Base-by-base conservation (phyloP, 2,329 filamentous ascomycete genomes). In the Remersonia thermophila region DNA sequence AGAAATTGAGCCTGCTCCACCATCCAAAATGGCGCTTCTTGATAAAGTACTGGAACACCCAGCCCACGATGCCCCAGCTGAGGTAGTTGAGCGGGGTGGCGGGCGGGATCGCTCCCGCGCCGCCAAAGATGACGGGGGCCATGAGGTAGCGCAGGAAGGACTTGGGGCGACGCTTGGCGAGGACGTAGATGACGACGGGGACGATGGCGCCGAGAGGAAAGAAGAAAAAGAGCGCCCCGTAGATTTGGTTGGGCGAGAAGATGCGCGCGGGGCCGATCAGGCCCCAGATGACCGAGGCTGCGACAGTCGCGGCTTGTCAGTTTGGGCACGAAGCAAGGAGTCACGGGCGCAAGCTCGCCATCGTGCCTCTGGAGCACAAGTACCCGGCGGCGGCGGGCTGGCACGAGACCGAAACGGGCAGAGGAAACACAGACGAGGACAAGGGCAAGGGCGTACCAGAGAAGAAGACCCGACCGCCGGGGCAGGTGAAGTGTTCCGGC, bases 41-140 rank as follows among this genome's bases (percentile, higher is more conserved):
- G 51, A 85, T 71, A 50, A 63, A 67, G 54, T 73, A 74, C 54
- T 85, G 80, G 63, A 84, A 85, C 23, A 80, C 43, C 47, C 73
- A 75, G 20, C 80, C 81, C 3, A 84, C 75, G 38, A 80, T 59
- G 13, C 75, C 77, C 80, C 80, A 85, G n/a, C 70, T 68, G 25
- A 81, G 69, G 52, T 83, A 85, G 57, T 81, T 83, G 40, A 84
- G 68, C 0, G 80, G 79, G 0, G 79, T 81, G 3, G 81, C 80
- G 0, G 74, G 74, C 2, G 73, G 74, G 46, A 79, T 76, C 25
- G 59, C 44, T 1, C 65, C 67, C 6, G 69, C 65, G 15, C 73
- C 72, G 39, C 73, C 75, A 49, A 78, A 76, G 46, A 79, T 73
- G 41, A 79, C 58, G 2, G 74, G 74, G 3, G 73, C 67, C 61